Evolutionary conservation across 2,329 filamentous ascomycete genomes (phyloP).

Genomic region (Aspergillus sergii): DNA sequence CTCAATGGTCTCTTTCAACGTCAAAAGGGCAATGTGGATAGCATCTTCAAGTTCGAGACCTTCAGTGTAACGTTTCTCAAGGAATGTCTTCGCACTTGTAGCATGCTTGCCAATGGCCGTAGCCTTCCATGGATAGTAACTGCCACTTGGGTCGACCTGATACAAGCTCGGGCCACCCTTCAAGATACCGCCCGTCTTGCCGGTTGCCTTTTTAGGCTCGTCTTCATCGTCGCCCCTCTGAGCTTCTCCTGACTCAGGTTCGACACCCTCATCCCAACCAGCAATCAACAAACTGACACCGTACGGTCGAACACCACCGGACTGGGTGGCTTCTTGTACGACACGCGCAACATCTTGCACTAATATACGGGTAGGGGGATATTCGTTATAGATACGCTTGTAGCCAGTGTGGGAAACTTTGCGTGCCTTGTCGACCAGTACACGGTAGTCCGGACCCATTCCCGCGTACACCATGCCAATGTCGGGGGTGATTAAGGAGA

Average conservation of each 20-base stretch:
- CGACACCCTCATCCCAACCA: constrained; percentile 95
- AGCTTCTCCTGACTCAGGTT: constrained; percentile 75
- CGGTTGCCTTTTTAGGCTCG: constrained; percentile 70
- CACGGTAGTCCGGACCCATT: constrained; percentile 98
- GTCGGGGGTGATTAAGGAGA: constrained; percentile 96
- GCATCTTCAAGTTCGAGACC: constrained; percentile 96
- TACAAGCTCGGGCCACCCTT: constrained; percentile 98
- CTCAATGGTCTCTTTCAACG: constrained; percentile 98
- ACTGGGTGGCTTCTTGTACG: constrained; percentile 99
- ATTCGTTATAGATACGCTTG: constrained; percentile 99
- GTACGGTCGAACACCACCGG: constrained; percentile 94
- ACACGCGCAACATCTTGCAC: constrained; percentile 97
- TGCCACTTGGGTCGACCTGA: constrained; percentile 97
- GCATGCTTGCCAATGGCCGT: constrained; percentile 99
- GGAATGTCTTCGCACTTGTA: constrained; percentile 96
- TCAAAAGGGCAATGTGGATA: constrained; percentile 95
- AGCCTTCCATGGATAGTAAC: constrained; percentile 99
- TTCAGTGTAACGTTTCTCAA: constrained; percentile 99
- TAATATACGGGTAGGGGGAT: constrained; percentile 98
- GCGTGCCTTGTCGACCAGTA: constrained; percentile 94
- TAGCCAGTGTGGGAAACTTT: constrained; percentile 98
- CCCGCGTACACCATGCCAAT: constrained; percentile 99
- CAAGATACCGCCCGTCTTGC: constrained; percentile 91
- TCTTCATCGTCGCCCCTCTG: constrained; percentile 57
- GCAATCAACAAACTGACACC: constrained; percentile 94